These are phyloP conservation scores for Alopecurus myosuroides DNA, from an alignment of 176 grass and related monocot genomes.

Conservation along the genomic window DNA sequence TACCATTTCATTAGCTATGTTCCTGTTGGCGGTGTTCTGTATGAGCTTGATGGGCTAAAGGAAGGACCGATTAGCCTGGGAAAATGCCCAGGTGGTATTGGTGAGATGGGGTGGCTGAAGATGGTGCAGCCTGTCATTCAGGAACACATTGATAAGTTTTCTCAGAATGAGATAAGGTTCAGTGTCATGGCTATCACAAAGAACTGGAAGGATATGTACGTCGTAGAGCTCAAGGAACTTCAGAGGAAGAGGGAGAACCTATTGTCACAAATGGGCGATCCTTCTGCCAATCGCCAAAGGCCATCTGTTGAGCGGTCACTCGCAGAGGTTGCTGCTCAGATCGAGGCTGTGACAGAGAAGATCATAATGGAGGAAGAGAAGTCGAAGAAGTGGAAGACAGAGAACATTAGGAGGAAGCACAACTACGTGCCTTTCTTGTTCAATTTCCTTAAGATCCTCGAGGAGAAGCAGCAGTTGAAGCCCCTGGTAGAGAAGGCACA, in stretches of 20 bases:
- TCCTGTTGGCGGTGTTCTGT: constrained; percentile 74
- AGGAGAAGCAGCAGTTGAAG: constrained; percentile 82
- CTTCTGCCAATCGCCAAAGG: constrained; percentile 14
- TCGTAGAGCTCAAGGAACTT: constrained; percentile 75
- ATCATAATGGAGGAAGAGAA: constrained; percentile 99
- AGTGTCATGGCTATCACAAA: constrained; percentile 90
- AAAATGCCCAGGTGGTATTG: constrained; percentile 54
- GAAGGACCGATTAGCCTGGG: constrained; percentile 86
- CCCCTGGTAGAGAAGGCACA: constrained; percentile 90
- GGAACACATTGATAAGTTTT: constrained; percentile 55
- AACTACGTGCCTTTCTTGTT: constrained; percentile 94
- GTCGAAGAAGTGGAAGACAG: constrained; percentile 91
- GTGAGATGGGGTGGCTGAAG: constrained; percentile 67
- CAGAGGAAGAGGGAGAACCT: constrained; percentile 89
- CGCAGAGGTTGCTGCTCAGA: constrained; percentile 75
- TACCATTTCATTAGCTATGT: constrained; percentile 97
- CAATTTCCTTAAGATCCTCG: constrained; percentile 94
- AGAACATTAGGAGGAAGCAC: constrained; percentile 95
- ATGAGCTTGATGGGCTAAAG: constrained; percentile 94
- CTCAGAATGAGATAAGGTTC: constrained; percentile 83
- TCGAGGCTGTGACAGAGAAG: constrained; percentile 85
- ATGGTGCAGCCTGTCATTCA: constrained; percentile 71
- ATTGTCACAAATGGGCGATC: constrained; percentile 56
- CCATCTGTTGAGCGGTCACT: constrained; percentile 58
- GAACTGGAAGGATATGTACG: constrained; percentile 82